These are phyloP conservation scores for Sporothrix schenckii DNA, from an alignment of 2,329 filamentous ascomycete species.

Conservation along the genomic window DNA sequence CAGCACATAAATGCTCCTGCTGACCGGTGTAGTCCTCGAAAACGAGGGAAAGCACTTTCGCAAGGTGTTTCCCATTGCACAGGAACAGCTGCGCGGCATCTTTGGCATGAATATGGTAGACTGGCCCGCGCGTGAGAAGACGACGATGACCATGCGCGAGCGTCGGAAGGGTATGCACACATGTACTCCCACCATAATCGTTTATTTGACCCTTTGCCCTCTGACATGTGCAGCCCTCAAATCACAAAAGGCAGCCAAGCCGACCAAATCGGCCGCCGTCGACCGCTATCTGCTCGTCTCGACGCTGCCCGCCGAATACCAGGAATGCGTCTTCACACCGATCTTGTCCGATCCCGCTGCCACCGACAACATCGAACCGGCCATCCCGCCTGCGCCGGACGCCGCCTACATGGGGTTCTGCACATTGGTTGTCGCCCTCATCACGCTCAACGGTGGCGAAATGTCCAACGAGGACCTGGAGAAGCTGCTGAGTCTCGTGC, in stretches of 20 bases:
- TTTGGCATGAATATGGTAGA: conserved; percentile 96
- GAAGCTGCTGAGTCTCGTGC: conserved; percentile 53
- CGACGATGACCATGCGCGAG: conserved; percentile 68
- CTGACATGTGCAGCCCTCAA: conserved; percentile 11
- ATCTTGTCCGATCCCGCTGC: conserved; percentile 59
- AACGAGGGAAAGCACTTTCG: conserved; percentile 72
- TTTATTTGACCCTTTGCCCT: neutral
- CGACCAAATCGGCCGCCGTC: conserved; percentile 55
- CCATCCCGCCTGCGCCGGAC: conserved; percentile 66
- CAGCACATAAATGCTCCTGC: neutral
- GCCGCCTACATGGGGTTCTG: conserved; percentile 81
- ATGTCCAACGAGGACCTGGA: conserved; percentile 78
- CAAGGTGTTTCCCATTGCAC: conserved; percentile 74
- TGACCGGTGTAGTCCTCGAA: conserved; percentile 63
- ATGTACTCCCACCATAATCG: neutral
- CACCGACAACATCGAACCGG: conserved; percentile 60
- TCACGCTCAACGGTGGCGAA: conserved; percentile 71
- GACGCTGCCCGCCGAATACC: conserved; percentile 69
- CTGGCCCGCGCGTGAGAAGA: conserved; percentile 77
- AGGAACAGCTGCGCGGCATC: conserved; percentile 66
- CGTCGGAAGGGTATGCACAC: conserved; percentile 64
- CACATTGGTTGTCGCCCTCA: conserved; percentile 75
- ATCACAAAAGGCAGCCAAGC: conserved; percentile 45
- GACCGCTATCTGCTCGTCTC: conserved; percentile 78
- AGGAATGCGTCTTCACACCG: conserved; percentile 45